Percentiles rank a stretch among this genome's conserved stretches.
phyloP scores from a whole-genome alignment of 192 early-diverging fungal species.

The Paraglomus occultum region DNA sequence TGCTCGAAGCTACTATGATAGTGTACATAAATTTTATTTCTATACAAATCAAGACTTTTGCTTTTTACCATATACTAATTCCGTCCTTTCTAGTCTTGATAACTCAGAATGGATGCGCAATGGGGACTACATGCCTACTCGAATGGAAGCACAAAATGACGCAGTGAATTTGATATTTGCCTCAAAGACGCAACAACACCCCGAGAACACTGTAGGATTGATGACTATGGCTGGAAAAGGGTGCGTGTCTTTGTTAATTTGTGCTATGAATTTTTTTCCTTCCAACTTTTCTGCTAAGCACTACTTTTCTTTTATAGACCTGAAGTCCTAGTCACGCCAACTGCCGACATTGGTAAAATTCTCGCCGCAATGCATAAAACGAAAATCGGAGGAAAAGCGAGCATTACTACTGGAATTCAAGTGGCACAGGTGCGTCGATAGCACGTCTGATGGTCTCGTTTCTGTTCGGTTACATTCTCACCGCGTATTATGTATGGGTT shows the following conservation, averaged over 20 bases:
- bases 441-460: background rate
- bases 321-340: constrained; percentile 90
- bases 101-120: constrained; percentile 99
- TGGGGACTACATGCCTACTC: constrained; percentile 94
- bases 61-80: background rate
- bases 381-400: constrained; percentile 65
- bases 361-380: constrained; percentile 82
- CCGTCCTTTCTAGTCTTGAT: constrained; percentile 59
- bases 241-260: constrained; percentile 35
- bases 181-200: constrained; percentile 87
- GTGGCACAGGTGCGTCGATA: constrained; percentile 82
- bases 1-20: constrained; percentile 89
- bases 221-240: constrained; percentile 94
- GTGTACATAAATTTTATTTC: constrained; percentile 53
- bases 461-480: constrained; percentile 15
- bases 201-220: constrained; percentile 94
- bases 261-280: background rate
- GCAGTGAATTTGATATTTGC: constrained; percentile 89
- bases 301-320: constrained; percentile 62
- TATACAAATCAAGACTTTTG: background rate
- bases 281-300: background rate
- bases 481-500: background rate
- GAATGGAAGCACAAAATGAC: constrained; percentile 92
- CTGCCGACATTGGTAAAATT: constrained; percentile 87
- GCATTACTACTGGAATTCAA: constrained; percentile 86